Base-by-base conservation (phyloP, 2,329 filamentous ascomycete species). In the Hortaea werneckii region DNA sequence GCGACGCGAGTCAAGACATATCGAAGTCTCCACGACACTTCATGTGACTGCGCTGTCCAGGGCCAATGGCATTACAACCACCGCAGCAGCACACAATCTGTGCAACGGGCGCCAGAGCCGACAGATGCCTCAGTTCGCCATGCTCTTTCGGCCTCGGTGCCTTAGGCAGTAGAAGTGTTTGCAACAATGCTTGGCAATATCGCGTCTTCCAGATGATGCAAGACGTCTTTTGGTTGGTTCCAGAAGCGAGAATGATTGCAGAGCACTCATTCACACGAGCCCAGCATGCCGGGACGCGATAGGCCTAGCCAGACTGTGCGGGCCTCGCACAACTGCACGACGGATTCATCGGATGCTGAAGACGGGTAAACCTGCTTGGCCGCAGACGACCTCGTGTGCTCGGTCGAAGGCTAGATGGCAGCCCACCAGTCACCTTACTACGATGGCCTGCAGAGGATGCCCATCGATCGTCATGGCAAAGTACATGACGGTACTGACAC, bases 341-440 rank as follows among this genome's bases (percentile, higher is more conserved):
- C 45, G 37, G 37, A 13, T 41, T 34, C 41, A 26, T 43, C 41
- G 37, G 45, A 40, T 40, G 41, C 40, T 20, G 10, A 13, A 28
- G 44, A 44, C 41, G 44, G 38, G 35, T 12, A 28, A 27, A 30
- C 29, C 20, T 41, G 13, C 13, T 44, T 46, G 43, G 40, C 48
- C 34, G 41, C 40, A 44, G 29, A 12, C 9, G 12, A n/a, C 20
- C n/a, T 35, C 39, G n/a, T 41, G 37, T 26, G 26, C 7, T 12
- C 38, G 12, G 38, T 30, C 6, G 30, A 35, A 28, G 29, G 13
- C 43, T 32, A 28, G 7, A 39, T 20, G 20, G 26, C 5, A 43
- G 44, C 58, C 56, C 54, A 53, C 68, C 68, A 72, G 69, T 72
- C 67, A 71, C 65, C 67, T 71, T 71, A 71, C 71, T 69, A 60